Base-by-base conservation (phyloP, 257 asterid species). In the Haberlea rhodopensis region DNA sequence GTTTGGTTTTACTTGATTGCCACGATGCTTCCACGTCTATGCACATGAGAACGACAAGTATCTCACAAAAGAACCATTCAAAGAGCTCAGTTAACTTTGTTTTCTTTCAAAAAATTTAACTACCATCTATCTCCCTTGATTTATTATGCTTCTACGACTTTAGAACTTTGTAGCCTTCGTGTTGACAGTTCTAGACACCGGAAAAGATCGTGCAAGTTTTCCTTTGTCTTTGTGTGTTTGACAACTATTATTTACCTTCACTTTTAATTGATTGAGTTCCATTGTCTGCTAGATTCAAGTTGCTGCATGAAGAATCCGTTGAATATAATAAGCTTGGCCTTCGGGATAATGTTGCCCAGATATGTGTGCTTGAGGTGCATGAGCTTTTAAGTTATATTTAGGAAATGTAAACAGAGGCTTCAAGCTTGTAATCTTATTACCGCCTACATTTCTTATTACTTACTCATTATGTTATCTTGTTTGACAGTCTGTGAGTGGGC, bases 271-370 rank as follows among this genome's bases (percentile, higher is more conserved):
- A 70, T 63, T 24, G 11, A 49, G 61, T 67, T 66, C 59, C 34
- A 21, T 52, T 73, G 21, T 71, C 53, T 80, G 64, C 69, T 67
- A 92, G 98, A 75, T 92, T 92, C 91, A 92, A 87, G 85, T 68
- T 92, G 91, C 65, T 87, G 78, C 84, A 78, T 63, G 98, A 89
- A 73, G 98, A 92, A 69, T 87, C 86, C 65, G 74, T 92, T 76
- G 96, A 92, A 76, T 92, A 78, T 75, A 79, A 67, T 71, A 79
- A 79, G 77, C 83, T 82, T 69, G 94, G 91, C 56, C 96, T 92
- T 62, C 91, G 98, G 72, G 92, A 89, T 73, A 92, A 92, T 80
- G 97, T 92, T 71, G 95, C 97, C 67, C 98, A 92, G 78, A 92
- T 89, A 84, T 87, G 91, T 72, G 97, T 89, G 51, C 79, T 92